Evolutionary conservation across 73 alveolate species (phyloP).

Genomic region (Paramecium tetraurelia): DNA sequence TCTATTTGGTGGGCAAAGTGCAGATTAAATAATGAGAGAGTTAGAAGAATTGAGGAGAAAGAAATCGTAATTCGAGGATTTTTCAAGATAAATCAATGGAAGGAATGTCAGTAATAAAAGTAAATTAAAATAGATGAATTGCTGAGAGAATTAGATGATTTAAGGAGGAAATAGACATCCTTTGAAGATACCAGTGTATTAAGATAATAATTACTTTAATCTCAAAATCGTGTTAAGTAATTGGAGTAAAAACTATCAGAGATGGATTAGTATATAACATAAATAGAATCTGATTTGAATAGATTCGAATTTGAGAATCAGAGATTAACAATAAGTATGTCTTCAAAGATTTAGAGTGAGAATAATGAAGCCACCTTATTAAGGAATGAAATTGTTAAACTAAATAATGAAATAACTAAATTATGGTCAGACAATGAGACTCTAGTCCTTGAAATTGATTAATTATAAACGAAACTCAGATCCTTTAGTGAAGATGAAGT

Average conservation of each 20-base stretch:
- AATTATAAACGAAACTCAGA: not conserved
- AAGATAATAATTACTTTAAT: not conserved
- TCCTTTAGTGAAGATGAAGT: not conserved
- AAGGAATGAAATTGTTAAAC: not conserved
- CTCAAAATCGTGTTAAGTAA: not conserved
- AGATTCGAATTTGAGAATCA: not conserved
- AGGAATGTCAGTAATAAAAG: not conserved
- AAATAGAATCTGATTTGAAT: not conserved
- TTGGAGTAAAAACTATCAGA: not conserved
- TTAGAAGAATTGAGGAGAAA: constrained; percentile 11
- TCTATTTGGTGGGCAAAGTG: not conserved
- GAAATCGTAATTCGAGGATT: not conserved
- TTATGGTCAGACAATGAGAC: not conserved
- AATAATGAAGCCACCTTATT: not conserved
- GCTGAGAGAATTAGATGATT: constrained; percentile 2
- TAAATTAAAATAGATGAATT: not conserved
- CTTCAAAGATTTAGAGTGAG: not conserved
- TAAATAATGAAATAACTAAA: not conserved
- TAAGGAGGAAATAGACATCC: not conserved
- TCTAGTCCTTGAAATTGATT: not conserved
- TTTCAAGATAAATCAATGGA: not conserved
- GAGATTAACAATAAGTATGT: not conserved
- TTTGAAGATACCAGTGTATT: not conserved
- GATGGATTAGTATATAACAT: not conserved
- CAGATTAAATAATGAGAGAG: not conserved